These are phyloP conservation scores for Termitomyces sp. DNA, from an alignment of 768 basidiomycete genomes.

Conservation along the genomic window DNA sequence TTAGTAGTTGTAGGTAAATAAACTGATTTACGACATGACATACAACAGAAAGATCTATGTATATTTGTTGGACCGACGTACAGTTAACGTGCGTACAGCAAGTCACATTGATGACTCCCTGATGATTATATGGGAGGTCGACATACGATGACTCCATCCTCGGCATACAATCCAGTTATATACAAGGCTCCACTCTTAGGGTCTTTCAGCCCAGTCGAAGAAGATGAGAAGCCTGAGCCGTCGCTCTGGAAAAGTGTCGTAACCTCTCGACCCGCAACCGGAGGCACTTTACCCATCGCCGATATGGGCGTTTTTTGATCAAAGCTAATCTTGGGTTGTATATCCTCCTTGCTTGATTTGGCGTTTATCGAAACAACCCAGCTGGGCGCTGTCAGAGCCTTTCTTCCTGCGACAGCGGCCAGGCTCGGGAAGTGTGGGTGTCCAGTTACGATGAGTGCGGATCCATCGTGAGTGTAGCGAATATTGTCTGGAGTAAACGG, in stretches of 20 bases:
- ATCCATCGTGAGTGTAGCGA: constrained; percentile 38
- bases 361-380: constrained; percentile 51
- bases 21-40: constrained; percentile 5
- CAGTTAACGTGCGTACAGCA: neutral
- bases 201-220: constrained; percentile 50
- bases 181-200: constrained; percentile 42
- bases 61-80: neutral
- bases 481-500: constrained; percentile 66
- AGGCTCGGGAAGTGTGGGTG: constrained; percentile 62
- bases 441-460: constrained; percentile 52
- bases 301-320: constrained; percentile 46
- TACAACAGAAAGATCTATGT: constrained; percentile 1
- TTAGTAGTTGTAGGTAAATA: constrained; percentile 8
- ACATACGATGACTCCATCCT: constrained; percentile 50
- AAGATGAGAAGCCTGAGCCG: constrained; percentile 53
- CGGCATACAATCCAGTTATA: constrained; percentile 52
- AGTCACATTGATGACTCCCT: neutral
- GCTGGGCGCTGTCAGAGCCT: constrained; percentile 41
- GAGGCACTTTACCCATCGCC: constrained; percentile 32
- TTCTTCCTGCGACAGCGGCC: constrained; percentile 36
- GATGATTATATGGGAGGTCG: constrained; percentile 2
- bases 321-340: constrained; percentile 18
- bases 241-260: constrained; percentile 72
- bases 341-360: constrained; percentile 4
- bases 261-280: constrained; percentile 32